A percentile compares a stretch with the other conserved stretches of the same genome.
phyloP scores from a whole-genome alignment of 768 basidiomycete genomes.

The Suillus hirtellus region DNA sequence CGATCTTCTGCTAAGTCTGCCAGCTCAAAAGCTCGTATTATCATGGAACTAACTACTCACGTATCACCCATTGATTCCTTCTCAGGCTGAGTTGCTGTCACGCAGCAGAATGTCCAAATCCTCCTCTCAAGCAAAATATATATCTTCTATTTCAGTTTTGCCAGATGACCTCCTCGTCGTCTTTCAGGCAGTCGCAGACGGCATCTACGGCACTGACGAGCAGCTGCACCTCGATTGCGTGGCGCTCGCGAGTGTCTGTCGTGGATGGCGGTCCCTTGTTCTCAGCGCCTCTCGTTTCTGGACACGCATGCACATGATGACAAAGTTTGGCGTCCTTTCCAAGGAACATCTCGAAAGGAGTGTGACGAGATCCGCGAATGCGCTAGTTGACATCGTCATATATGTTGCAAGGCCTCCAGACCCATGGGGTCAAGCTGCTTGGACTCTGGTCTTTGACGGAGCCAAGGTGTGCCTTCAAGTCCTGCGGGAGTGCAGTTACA shows the following conservation, averaged over 20 bases:
- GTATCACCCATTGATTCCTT: background rate
- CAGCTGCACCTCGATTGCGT: background rate
- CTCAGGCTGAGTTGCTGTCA: background rate
- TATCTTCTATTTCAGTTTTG: background rate
- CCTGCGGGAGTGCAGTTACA: background rate
- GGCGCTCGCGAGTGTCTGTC: background rate
- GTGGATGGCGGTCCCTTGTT: background rate
- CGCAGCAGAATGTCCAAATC: background rate
- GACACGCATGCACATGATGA: conserved; percentile 2
- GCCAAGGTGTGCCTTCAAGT: background rate
- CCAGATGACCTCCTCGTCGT: background rate
- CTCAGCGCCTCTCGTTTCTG: background rate
- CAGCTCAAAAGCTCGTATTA: background rate
- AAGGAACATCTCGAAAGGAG: background rate
- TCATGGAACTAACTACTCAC: background rate
- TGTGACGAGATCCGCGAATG: background rate
- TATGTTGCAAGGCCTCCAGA: background rate
- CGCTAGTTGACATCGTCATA: conserved; percentile 3
- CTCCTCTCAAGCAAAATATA: background rate
- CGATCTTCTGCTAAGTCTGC: background rate
- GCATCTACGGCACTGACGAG: background rate
- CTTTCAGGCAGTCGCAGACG: background rate
- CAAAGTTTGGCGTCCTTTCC: background rate
- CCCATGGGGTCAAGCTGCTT: background rate
- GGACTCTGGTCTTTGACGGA: background rate